Conservation (phyloP, 495 filamentous ascomycete genomes). For the Aspergillus nanangensis region DNA sequence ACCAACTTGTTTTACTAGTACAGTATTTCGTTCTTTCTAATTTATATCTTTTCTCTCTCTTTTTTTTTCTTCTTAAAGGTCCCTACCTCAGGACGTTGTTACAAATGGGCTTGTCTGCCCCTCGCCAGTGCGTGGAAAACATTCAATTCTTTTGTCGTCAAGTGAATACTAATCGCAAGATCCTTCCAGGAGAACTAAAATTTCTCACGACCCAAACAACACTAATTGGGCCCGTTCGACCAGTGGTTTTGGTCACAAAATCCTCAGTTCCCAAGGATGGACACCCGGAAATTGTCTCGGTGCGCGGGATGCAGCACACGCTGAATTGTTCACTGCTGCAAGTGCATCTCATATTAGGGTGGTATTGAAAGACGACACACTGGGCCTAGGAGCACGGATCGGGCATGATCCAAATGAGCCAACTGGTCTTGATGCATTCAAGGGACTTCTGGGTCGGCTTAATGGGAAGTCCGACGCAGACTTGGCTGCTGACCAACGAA, state of each 20-base stretch:
- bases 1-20: too few species aligned
- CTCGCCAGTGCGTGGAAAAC: constrained; percentile 54
- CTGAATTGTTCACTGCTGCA: constrained; percentile 67
- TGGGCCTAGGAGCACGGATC: constrained; percentile 77
- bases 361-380: constrained; percentile 78
- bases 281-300: constrained; percentile 77
- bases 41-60: too few species aligned
- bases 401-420: constrained; percentile 60
- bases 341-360: constrained; percentile 77
- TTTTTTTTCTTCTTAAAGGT: too few species aligned
- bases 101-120: constrained; percentile 69
- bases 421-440: constrained; percentile 78
- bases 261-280: constrained; percentile 87
- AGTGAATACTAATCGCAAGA: constrained; percentile 10
- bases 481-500: constrained; percentile 59
- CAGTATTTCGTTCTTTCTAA: too few species aligned
- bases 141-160: neutral
- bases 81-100: too few species aligned
- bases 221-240: constrained; percentile 84
- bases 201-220: constrained; percentile 89
- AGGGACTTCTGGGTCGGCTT: constrained; percentile 76
- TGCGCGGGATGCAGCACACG: constrained; percentile 64
- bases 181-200: constrained; percentile 65
- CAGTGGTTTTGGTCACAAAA: constrained; percentile 75
- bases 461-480: constrained; percentile 78